Evolutionary conservation across 495 filamentous ascomycete genomes (phyloP).

Genomic region (Margaritispora aquatica): DNA sequence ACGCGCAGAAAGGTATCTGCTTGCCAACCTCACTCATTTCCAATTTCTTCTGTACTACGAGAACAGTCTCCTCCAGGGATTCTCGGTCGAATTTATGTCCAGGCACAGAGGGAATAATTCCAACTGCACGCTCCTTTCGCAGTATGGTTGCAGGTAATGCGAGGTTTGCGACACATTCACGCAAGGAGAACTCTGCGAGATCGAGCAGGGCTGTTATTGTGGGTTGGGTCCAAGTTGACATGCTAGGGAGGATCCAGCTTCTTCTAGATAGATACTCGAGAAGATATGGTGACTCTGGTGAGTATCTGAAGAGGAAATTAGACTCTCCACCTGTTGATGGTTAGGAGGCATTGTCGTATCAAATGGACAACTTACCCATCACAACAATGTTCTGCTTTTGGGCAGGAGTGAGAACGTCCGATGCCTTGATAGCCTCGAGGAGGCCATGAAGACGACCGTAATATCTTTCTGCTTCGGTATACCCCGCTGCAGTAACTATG

Average conservation of each 20-base stretch:
- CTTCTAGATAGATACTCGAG: slow-evolving; percentile 57
- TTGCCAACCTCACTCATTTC: slow-evolving; percentile 68
- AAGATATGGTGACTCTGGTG: slow-evolving; percentile 43
- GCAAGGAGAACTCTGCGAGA: slow-evolving; percentile 75
- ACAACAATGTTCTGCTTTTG: slow-evolving; percentile 77
- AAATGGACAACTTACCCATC: slow-evolving; percentile 50
- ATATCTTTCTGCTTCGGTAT: slow-evolving; percentile 80
- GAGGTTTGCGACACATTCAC: slow-evolving; percentile 71
- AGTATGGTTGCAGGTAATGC: slow-evolving; percentile 69
- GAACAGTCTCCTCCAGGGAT: slow-evolving; percentile 89
- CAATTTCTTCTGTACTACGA: slow-evolving; percentile 86
- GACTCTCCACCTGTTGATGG: slow-evolving; percentile 46
- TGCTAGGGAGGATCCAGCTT: slow-evolving; percentile 81
- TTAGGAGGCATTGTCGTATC: background rate
- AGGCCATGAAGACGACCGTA: slow-evolving; percentile 79
- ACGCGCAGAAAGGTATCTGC: slow-evolving; percentile 89
- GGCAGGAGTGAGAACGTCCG: slow-evolving; percentile 44
- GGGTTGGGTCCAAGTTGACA: slow-evolving; percentile 74
- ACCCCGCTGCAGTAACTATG: slow-evolving; percentile 95
- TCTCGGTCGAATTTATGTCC: slow-evolving; percentile 71
- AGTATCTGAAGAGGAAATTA: slow-evolving; percentile 82
- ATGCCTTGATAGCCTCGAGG: slow-evolving; percentile 71
- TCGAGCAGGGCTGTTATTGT: slow-evolving; percentile 77
- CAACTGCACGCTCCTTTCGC: slow-evolving; percentile 90
- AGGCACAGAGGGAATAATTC: slow-evolving; percentile 62